Evolutionary conservation across 257 asterid genomes (phyloP).

Genomic region (Cinchona pubescens): DNA sequence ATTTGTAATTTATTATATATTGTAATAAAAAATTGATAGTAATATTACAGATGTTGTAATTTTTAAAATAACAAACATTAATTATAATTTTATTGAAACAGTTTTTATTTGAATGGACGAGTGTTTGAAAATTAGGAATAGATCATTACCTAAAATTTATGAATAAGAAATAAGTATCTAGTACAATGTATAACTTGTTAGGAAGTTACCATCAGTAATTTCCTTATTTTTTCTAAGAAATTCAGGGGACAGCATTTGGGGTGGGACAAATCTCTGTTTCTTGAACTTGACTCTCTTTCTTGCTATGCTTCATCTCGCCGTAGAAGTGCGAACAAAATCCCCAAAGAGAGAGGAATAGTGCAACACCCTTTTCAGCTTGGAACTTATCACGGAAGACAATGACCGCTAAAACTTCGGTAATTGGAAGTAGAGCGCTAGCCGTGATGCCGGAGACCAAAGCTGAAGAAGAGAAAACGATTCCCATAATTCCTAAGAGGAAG

Average conservation of each 20-base stretch:
- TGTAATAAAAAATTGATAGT: too few species aligned
- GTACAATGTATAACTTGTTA: too few species aligned
- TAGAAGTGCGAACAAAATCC: slow-evolving; percentile 35
- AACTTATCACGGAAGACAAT: slow-evolving; percentile 21
- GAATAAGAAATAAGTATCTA: too few species aligned
- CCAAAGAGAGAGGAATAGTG: slow-evolving; percentile 33
- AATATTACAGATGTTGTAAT: too few species aligned
- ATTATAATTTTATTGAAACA: too few species aligned
- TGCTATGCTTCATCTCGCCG: slow-evolving; percentile 25
- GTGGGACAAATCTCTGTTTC: slow-evolving; percentile 16
- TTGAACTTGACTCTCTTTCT: slow-evolving; percentile 1
- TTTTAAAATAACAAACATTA: too few species aligned
- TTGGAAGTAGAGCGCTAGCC: slow-evolving; percentile 16
- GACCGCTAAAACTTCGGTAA: slow-evolving; percentile 22
- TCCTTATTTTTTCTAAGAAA: too few species aligned
- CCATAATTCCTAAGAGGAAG: slow-evolving; percentile 23
- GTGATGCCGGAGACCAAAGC: slow-evolving; percentile 18
- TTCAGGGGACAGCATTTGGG: slow-evolving; percentile 12
- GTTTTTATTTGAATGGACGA: too few species aligned
- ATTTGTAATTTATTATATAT: too few species aligned
- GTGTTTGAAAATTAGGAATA: too few species aligned
- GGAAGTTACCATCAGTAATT: too few species aligned
- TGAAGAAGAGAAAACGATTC: slow-evolving; percentile 26
- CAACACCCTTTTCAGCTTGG: slow-evolving; percentile 19
- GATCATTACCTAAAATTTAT: too few species aligned